Percentiles rank a stretch among this genome's conserved stretches.
These are phyloP conservation scores for Purpureocillium lavendulum DNA, from an alignment of 2,329 filamentous ascomycete genomes.

Conservation along the genomic window DNA sequence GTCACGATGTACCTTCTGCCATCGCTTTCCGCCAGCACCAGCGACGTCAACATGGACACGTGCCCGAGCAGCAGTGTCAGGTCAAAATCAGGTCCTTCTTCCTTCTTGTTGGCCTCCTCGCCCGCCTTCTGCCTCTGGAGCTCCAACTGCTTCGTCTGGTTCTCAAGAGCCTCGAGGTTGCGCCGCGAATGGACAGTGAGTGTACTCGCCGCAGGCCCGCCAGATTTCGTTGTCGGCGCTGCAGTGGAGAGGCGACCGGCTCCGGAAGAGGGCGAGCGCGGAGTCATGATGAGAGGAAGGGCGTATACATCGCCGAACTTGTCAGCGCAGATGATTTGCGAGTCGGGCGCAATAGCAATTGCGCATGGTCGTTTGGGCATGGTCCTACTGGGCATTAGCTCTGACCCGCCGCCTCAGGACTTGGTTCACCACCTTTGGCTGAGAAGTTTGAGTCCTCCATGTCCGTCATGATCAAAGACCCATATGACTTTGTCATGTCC, in stretches of 20 bases:
- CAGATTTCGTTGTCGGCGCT: conserved; percentile 16
- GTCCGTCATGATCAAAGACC: conserved; percentile 62
- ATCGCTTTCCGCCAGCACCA: conserved; percentile 44
- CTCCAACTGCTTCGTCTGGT: conserved; percentile 43
- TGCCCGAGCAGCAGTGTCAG: conserved; percentile 79
- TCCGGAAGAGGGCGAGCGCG: conserved; percentile 8
- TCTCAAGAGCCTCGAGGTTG: conserved; percentile 51
- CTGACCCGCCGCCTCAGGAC: not conserved
- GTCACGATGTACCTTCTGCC: conserved; percentile 44
- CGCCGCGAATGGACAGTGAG: conserved; percentile 57
- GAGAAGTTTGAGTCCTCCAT: conserved; percentile 54
- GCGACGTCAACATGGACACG: conserved; percentile 85
- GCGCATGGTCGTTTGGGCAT: conserved; percentile 90
- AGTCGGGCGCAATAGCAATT: conserved; percentile 60
- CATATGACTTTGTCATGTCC: conserved; percentile 88
- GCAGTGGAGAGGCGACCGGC: conserved; percentile 8
- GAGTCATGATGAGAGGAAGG: conserved; percentile 52
- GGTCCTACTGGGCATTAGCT: conserved; percentile 38
- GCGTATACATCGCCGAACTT: conserved; percentile 97
- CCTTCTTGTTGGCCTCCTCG: conserved; percentile 16
- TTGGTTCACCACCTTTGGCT: conserved; percentile 54
- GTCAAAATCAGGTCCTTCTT: conserved; percentile 51
- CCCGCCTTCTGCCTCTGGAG: conserved; percentile 15
- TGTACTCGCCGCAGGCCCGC: conserved; percentile 45
- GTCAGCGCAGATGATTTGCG: conserved; percentile 74